Base-by-base conservation (phyloP, 2,329 filamentous ascomycete genomes). In the Ceratocystis colombiana region DNA sequence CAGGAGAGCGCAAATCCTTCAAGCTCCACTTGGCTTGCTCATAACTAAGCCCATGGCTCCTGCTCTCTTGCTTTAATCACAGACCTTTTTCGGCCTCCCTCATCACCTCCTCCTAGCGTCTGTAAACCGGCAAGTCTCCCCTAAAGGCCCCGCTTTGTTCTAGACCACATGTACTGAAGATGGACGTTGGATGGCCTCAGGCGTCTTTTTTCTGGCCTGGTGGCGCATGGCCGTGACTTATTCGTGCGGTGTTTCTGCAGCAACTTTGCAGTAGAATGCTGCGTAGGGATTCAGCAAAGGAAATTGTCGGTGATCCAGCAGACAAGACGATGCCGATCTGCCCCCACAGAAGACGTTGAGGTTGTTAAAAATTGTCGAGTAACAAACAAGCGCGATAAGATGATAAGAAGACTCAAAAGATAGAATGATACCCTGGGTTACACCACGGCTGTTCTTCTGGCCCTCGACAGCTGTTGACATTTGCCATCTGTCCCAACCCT, bases 141-240 rank as follows among this genome's bases (percentile, higher is more conserved):
- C 53, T 46, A 25, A 61, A 41, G 12, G 10, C 10, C 37, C 22
- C 45, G 50, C 57, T 50, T 61, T 61, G 64, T 65, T 65, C 64
- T 65, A 65, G 64, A 65, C 64, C 55, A 37, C 15, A n/a, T 7
- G 55, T 10, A 28, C 45, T 50, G 28, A 33, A 64, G 12, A 30
- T 25, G 20, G 17, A 30, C 55, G 10, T 48, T 33, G 41, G 12
- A 55, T 37, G n/a, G 41, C 64, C 30, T 41, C 22, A 59, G 46
- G 30, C 30, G 62, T 46, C 20, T n/a, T n/a, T 37, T 64, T 44
- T 17, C 41, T 62, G 30, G 48, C 3, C 22, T 12, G 4, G 20
- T 22, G 46, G 17, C 46, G 17, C 46, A 53, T 41, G 37, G 10
- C 37, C 12, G 12, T 41, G 37, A 41, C 37, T 41, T 41, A 15